Evolutionary conservation across 108 stramenopile species (phyloP).

Genomic region (Nitzschia sp.): DNA sequence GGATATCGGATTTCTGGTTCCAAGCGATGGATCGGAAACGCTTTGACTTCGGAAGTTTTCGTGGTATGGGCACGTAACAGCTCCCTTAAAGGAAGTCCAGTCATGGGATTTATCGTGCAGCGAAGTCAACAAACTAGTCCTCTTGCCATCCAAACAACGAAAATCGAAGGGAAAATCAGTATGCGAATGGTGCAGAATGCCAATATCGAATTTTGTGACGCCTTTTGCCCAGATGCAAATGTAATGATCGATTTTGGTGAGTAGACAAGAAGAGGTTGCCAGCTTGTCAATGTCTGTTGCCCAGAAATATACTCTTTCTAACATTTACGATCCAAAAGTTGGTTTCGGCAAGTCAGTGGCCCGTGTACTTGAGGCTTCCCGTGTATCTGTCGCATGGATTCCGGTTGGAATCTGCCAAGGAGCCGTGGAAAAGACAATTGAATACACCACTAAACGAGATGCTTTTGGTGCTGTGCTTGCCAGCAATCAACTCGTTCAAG

Average conservation of each 20-base stretch:
- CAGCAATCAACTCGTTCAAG: conserved; percentile 25
- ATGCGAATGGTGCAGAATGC: conserved; percentile 27
- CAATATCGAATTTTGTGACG: conserved; percentile 19
- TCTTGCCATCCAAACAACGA: conserved; percentile 10
- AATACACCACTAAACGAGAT: conserved; percentile 6
- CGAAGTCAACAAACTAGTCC: conserved; percentile 11
- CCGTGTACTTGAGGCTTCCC: conserved; percentile 19
- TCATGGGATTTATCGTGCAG: conserved; percentile 30
- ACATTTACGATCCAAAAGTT: too few relatives aligned
- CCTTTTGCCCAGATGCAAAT: conserved; percentile 24
- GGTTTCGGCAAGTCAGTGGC: conserved; percentile 26
- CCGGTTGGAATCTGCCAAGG: conserved; percentile 31
- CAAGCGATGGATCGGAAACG: conserved; percentile 33
- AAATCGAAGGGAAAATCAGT: conserved; percentile 29
- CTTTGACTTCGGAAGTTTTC: conserved; percentile 23
- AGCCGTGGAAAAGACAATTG: conserved; percentile 18
- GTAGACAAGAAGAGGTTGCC: too few relatives aligned
- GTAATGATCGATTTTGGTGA: conserved; percentile 21
- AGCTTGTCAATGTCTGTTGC: too few relatives aligned
- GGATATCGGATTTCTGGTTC: conserved; percentile 25
- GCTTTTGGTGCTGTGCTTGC: conserved; percentile 13
- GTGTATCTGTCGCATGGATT: conserved; percentile 24
- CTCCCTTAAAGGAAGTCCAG: conserved; percentile 13
- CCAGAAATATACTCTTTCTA: too few relatives aligned
- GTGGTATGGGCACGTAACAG: conserved; percentile 23